Evolutionary conservation across 306 rosid species (phyloP).

Genomic region (Cyamopsis tetragonoloba): DNA sequence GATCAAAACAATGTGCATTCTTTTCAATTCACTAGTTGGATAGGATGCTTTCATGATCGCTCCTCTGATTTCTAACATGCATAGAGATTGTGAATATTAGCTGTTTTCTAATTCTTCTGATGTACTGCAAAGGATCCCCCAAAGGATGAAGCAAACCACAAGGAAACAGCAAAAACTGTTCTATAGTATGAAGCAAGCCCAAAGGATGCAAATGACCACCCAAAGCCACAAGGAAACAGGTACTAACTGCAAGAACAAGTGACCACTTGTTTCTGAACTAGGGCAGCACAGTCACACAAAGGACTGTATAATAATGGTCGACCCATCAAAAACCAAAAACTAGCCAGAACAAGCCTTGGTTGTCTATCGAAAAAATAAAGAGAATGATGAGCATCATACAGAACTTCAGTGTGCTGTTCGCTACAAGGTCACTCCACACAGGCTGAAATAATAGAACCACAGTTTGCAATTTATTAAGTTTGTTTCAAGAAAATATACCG

Average conservation of each 20-base stretch:
- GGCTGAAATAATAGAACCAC: background rate
- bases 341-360: background rate
- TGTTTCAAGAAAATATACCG: slow-evolving; percentile 53
- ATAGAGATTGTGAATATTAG: background rate
- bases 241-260: background rate
- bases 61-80: background rate
- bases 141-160: too few relatives aligned
- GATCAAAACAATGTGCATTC: background rate
- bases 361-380: background rate
- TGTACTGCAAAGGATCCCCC: too few relatives aligned
- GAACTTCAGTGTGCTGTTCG: background rate
- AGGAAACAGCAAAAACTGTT: background rate
- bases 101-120: background rate
- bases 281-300: background rate
- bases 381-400: background rate
- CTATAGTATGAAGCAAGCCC: background rate
- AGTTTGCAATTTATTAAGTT: slow-evolving; percentile 10
- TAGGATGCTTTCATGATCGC: background rate
- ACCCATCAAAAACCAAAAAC: slow-evolving; percentile 14
- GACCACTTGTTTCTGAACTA: slow-evolving; percentile 7
- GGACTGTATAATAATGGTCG: background rate
- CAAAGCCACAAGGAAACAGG: background rate
- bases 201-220: background rate
- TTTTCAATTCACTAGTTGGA: background rate
- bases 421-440: background rate